Evolutionary conservation across 345 rosid species (phyloP), one percentile per base, ranked within the genome.

Genomic region (Gossypium arboreum): DNA sequence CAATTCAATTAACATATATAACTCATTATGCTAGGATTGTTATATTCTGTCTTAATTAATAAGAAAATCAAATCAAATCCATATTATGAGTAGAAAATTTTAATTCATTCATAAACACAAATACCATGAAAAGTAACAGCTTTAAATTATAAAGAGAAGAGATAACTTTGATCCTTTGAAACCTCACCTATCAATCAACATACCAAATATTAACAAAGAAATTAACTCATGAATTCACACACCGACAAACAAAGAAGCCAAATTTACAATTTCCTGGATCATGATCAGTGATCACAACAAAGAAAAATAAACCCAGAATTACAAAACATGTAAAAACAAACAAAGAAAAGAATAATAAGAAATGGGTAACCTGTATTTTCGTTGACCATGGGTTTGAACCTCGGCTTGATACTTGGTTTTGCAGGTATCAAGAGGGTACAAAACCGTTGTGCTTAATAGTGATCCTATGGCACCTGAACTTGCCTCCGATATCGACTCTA

Each of bases 391-490:
- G 4, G 52, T 27, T 66, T 44, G 71, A 44, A 9, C 71, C 52
- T 66, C 71, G 54, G 71, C 71, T 66, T 66, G 71, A 43, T 65
- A 65, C 69, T 86, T 93, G 77, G 98, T 91, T 83, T 93, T 95
- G 68, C 99, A 95, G 17, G 94, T 95, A 81, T 95, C 99, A 41
- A 95, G 97, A 69, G 99, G 99, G 79, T 95, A 95, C 71, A 95
- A 76, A 67, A 93, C 83, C n/a, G 99, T 92, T 0, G 97, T 95
- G 91, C 99, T 95, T 34, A 95, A 69, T 71, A 95, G 84, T 12
- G 99, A 95, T 27, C 99, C 99, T 71, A 95, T 80, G 15, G 99
- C 98, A 16, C 99, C 99, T 0, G 98, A 91, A 4, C 98, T 88
- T 9, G 99, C 99, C 81, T 95, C 99, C 5, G 97, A 83, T 9